Base-by-base conservation (phyloP, 2,329 filamentous ascomycete genomes). In the Emydomyces testavorans region DNA sequence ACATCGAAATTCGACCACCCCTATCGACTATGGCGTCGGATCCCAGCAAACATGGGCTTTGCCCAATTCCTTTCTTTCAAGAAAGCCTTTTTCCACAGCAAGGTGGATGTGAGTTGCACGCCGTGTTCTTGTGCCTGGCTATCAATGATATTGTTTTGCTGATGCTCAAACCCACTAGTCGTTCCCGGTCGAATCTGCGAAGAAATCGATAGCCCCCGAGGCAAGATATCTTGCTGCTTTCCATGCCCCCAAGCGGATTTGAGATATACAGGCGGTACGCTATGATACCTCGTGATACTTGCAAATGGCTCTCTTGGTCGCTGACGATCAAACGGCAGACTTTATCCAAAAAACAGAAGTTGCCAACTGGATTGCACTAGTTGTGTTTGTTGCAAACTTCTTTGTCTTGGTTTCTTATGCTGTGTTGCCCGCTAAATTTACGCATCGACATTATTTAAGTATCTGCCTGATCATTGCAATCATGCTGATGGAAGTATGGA, bases 391-490 rank as follows among this genome's bases (percentile, higher is more conserved):
- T 40, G 79, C 83, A 57, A 83, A 84, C 52, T 60, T 80, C 13
- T 90, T 92, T 60, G 71, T 96, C 48, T 70, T 96, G 13, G 44
- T 85, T 4, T 93, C 87, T 4, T 96, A 88, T 74, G 70, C 79
- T 2, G 73, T 83, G 11, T 72, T 98, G 18, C 89, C 92, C 0
- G 79, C 86, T 20, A 87, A 94, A 58, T 90, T 86, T 70, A 95
- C 92, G 5, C 80, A 87, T 60, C 80, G 89, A 46, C 92, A 98
- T 64, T 96, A 96, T 60, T 72, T 98, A 31, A 95, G 85, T 61
- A 83, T 95, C 54, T 92, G 87, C 62, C 72, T 96, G 44, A 83
- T 85, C 4, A 65, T 85, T 37, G 85, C 79, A 3, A 79, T 90
- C 34, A 69, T 83, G 35, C 72, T 90, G 49, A 85, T 96, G 76